Base-by-base conservation (phyloP, 1,284 basidiomycete species). In the Puccinia novopanici region DNA sequence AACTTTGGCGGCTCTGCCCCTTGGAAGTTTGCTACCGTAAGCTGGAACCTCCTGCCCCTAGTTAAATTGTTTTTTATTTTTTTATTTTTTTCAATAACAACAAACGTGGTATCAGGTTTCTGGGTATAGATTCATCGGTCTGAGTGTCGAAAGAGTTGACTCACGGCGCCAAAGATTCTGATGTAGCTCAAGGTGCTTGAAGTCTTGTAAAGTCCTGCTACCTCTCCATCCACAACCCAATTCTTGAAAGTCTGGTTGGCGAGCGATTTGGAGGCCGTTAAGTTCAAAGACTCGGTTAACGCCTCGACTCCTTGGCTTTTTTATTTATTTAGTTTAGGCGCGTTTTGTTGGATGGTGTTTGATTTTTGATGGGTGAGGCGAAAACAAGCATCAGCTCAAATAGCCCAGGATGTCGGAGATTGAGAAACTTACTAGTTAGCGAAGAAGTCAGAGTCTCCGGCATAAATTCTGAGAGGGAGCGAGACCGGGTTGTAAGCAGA, bases 11-110 rank as follows among this genome's bases (percentile, higher is more conserved):
- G 65, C 75, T 42, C 61, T 1, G 19, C 75, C 75, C 1, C 27
- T 24, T 3, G n/a, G n/a, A 34, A 78, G 54, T 40, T 70, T 70
- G 30, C 67, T 71, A 27, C 52, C 65, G 50, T 79, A 71, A 5
- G 67, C 76, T 34, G 76, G 75, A 40, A 78, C 75, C 54, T 70
- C 54, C 22, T 78, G 75, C 19, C 75, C 75, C 75, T 78, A 27
- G 2, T 15, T 13, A 68, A 3, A 68, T n/a, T n/a, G n/a, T n/a
- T n/a, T n/a, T n/a, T n/a, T n/a, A n/a, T n/a, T n/a, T n/a, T n/a
- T n/a, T n/a, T n/a, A n/a, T n/a, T n/a, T n/a, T n/a, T n/a, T n/a
- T n/a, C n/a, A 61, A 75, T 13, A 50, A 57, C n/a, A 6, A 19
- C 12, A 55, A 55, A 10, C n/a, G 10, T 13, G 17, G 10, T 27